Conservation (phyloP, 345 rosid species). For the Raphanus sativus region DNA sequence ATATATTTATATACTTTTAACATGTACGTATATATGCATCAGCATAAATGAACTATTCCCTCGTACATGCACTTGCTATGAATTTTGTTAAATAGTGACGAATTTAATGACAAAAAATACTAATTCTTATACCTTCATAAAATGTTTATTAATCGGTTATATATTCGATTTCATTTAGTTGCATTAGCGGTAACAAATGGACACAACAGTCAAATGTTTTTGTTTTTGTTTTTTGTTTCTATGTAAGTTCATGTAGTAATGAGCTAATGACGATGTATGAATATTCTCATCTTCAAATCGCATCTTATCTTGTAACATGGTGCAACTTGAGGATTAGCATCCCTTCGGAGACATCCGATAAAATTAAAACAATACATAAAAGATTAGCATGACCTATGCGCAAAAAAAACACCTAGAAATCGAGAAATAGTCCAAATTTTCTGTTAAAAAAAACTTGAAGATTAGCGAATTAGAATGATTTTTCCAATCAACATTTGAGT, state of each 20-base stretch:
- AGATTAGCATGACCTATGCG: no score
- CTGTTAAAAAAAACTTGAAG: not conserved
- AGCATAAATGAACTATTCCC: conserved; percentile 10
- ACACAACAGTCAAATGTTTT: not conserved
- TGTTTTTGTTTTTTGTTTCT: not conserved
- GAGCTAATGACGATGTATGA: not conserved
- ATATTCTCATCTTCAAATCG: not conserved
- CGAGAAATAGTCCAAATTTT: no score
- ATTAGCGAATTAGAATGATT: not conserved
- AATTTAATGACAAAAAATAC: not conserved
- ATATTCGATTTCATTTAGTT: not conserved
- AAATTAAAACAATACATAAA: no score
- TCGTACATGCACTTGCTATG: conserved; percentile 15
- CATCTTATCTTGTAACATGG: not conserved
- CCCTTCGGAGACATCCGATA: no score
- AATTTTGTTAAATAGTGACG: not conserved
- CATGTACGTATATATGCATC: not conserved
- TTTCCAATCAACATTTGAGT: not conserved
- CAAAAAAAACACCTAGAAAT: no score
- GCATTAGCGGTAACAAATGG: not conserved
- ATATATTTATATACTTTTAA: no score
- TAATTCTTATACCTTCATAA: not conserved
- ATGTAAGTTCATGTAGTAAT: not conserved
- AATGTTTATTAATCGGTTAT: not conserved
- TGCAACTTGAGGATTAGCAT: not conserved